Base-by-base conservation (phyloP, 495 filamentous ascomycete species). In the Aspergillus nidulans region DNA sequence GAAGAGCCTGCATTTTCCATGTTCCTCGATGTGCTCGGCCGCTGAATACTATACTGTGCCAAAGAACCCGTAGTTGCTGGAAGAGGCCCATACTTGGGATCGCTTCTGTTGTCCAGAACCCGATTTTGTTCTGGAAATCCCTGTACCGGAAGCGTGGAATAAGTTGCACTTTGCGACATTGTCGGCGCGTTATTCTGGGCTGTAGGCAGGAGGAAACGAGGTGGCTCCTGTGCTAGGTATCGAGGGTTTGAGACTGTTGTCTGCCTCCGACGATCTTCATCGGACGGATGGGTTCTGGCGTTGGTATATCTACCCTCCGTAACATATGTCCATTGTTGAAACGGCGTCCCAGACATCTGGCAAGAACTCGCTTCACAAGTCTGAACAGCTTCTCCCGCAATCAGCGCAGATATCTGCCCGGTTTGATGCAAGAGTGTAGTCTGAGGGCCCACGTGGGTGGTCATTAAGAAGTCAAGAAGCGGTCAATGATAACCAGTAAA, bases 1-100 rank as follows among this genome's bases (percentile, higher is more conserved):
- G 51, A 53, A 52, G 51, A 47, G 6, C 52, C 62, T 6, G 51
- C 61, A 39, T 60, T 49, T 32, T 70, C 63, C 39, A 51, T n/a
- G 9, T 28, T 52, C n/a, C 52, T 28, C 6, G 60, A 52, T 1
- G 65, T 49, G n/a, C 53, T 56, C n/a, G 64, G 45, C 15, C 69
- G 69, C 21, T 66, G 61, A 6, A 58, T 20, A 6, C 60, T 30
- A 40, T 55, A 53, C 32, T 52, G 62, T 26, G 60, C 60, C 51
- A 64, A 44, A 36, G 58, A 60, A 1, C 34, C 53, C 1, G 46
- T 40, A 50, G 48, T 65, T 19, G 62, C 61, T 38, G 69, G 55
- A 4, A 68, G 57, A n/a, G 65, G 41, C 36, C 46, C 59, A 59
- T 68, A 64, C 48, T 62, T 63, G 6, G 59, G 60, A 24, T 71